Base-by-base conservation (phyloP, 495 filamentous ascomycete species). In the Podospora pseudoanserina region DNA sequence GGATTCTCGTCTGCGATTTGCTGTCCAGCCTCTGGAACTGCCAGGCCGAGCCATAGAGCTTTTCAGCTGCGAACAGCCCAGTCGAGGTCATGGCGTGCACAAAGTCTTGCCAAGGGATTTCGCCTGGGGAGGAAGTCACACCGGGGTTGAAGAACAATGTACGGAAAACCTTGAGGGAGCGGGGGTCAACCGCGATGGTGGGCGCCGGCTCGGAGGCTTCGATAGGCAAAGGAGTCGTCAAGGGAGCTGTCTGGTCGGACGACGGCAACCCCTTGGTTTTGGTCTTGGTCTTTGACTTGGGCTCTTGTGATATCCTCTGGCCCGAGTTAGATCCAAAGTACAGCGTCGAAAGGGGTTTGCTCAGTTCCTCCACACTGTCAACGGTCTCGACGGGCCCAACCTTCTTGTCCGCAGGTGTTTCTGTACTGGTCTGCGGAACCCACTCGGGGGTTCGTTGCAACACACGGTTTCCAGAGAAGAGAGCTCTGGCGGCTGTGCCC, bases 41-140 rank as follows among this genome's bases (percentile, higher is more conserved):
- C 86, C 86, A 89, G 0, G 79, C 83, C 1, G 81, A 85, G 0
- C 85, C 85, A 65, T 85, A 82, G 9, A 86, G 73, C 72, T 87
- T 86, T 73, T 81, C 73, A 0, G 77, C 74, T 4, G 62, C 27
- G 62, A 87, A 86, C 1, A 49, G 13, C 9, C 84, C 83, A 5
- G 78, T 75, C 5, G 77, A 69, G 6, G 70, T 63, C 83, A 89
- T 82, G 6, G 85, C 84, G 63, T 83, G 75, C 23, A 88, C 68
- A 64, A 88, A 84, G 64, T 86, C 84, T 26, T 66, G 74, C 86
- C 85, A 89, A 0, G 79, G 53, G 6, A 87, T 55, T 59, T 86
- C 83, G 6, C 78, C 79, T 0, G 72, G 67, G 18, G 56, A 64
- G 0, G 72, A 67, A 3, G 68, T 68, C 6, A 68, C 62, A 1